Evolutionary conservation across 805 yeast genomes (phyloP), one percentile per base, ranked within the genome.

Genomic region (Sugiyamaella valdiviana): DNA sequence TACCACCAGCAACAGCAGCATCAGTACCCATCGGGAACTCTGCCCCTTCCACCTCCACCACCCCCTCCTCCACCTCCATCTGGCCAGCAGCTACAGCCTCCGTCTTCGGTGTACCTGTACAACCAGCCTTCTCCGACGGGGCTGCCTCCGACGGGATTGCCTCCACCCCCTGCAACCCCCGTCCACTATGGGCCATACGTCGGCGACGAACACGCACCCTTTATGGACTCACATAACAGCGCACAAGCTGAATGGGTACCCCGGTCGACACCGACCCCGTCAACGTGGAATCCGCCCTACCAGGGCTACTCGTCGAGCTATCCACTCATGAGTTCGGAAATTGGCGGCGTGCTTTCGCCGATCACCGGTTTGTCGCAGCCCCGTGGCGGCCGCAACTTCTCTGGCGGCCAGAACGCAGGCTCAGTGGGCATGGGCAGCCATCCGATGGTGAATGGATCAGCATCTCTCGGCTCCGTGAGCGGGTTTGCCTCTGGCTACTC

Each of bases 11-110:
- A 26, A 10, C 32, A 7, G 9, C 32, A 41, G n/a, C 5, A 41
- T 17, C 29, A 12, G 42, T n/a, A n/a, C n/a, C n/a, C n/a, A n/a
- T n/a, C n/a, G n/a, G n/a, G n/a, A n/a, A n/a, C n/a, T n/a, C n/a
- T n/a, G n/a, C n/a, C n/a, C n/a, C n/a, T n/a, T n/a, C n/a, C n/a
- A n/a, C n/a, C n/a, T n/a, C n/a, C 45, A 14, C 42, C 23, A 20
- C 37, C 36, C 6, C 36, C 44, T 5, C 39, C 45, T 20, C 40
- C 42, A 10, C 42, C 35, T 2, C 44, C 32, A 14, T 43, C 32
- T 12, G 32, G 32, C 32, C 32, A 10, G 39, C 46, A 43, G 46
- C 39, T 17, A 12, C 46, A 32, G 39, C 46, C 22, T 5, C 44
- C 19, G 12, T 5, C 21, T 4, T 16, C 22, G 5, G 23, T 26